Percentiles rank a stretch among this genome's conserved stretches.
Conservation (phyloP, 331 rosid genomes). For the Erythrophleum ivorense region DNA sequence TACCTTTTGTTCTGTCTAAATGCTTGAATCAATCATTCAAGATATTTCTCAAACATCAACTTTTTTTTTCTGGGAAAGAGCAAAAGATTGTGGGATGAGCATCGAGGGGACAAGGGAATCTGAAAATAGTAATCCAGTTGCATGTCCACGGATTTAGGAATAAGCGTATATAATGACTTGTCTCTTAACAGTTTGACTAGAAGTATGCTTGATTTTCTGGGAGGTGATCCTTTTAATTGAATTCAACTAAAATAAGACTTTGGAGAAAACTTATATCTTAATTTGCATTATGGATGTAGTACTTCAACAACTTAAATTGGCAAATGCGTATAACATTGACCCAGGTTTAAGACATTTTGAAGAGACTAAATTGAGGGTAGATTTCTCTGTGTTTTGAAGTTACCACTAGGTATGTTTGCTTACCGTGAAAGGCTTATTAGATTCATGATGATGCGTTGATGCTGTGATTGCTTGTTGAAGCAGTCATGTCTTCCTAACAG, state of each 20-base stretch:
- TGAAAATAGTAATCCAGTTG: conserved; percentile 19
- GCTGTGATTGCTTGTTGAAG: background rate
- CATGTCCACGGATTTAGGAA: background rate
- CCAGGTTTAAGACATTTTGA: background rate
- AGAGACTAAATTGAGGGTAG: background rate
- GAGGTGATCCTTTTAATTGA: background rate
- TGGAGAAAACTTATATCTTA: background rate
- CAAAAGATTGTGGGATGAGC: background rate
- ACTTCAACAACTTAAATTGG: background rate
- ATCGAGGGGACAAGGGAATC: conserved; percentile 2
- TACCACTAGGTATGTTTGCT: background rate
- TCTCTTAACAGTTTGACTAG: background rate
- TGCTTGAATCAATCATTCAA: conserved; percentile 12
- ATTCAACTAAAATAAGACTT: background rate
- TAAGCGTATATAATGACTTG: background rate
- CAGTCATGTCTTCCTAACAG: background rate
- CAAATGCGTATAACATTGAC: background rate
- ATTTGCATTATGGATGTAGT: too few relatives aligned
- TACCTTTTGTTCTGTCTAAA: conserved; percentile 21
- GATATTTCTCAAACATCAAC: conserved; percentile 6
- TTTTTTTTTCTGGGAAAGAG: background rate
- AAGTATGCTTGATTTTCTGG: background rate
- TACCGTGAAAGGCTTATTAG: background rate
- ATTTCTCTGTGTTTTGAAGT: background rate
- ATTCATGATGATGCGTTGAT: background rate